Evolutionary conservation across 768 basidiomycete species (phyloP), one percentile per base, ranked within the genome.

Genomic region (Tephrocybe sp.): DNA sequence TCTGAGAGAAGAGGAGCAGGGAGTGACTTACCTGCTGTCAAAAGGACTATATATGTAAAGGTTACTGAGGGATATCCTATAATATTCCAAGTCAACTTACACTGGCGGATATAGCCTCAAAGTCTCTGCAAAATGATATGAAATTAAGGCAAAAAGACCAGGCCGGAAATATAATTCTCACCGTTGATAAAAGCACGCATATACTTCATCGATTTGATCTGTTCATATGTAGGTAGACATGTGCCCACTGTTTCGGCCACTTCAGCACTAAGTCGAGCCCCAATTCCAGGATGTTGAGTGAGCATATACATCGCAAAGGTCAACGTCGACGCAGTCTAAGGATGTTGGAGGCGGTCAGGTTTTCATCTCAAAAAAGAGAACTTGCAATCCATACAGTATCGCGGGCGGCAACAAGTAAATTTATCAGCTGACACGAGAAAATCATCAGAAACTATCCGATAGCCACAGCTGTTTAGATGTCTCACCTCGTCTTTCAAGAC

Each of bases 161-260:
- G 8, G 22, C 17, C 9, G 12, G 20, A 2, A 17, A 11, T 2
- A 22, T 23, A 14, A n/a, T 26, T 4, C 71, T 12, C 22, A 79
- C 72, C 75, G 60, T 84, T 83, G 45, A 83, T 72, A 49, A 82
- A 72, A 4, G 81, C 82, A 34, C 80, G 62, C 51, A 84, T 62
- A 56, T 78, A 85, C 51, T 80, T 81, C 79, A 84, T 77, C 11
- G 75, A 72, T 32, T 77, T 68, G 53, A 84, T 71, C 41, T 80
- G 74, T 34, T 82, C 80, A 55, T 77, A 78, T 1, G 79, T 77
- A 0, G 83, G 83, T 2, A 71, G 61, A 2, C 58, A 65, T 5
- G 67, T 60, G 0, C 82, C 82, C 16, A 83, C 70, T 11, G 68
- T 65, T 9, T 64, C 62, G 4, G 77, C 49, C 16, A 84, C 72